Evolutionary conservation across 2,329 filamentous ascomycete species (phyloP).

Genomic region (Penicillium decumbens): DNA sequence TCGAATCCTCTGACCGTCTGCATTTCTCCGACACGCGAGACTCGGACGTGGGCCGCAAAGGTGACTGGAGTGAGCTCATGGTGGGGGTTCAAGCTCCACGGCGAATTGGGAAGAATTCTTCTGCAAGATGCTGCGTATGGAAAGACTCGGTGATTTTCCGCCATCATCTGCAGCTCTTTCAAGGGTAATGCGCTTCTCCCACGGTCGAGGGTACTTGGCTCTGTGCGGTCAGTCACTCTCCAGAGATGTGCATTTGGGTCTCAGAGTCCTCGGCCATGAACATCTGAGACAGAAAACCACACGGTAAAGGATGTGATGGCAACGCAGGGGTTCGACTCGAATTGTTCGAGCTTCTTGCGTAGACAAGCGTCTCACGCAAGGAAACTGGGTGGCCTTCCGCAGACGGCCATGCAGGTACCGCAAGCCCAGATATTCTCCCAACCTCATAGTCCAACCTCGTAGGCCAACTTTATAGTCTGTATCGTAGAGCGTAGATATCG

Average conservation of each 20-base stretch:
- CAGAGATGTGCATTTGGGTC: background rate
- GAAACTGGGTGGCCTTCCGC: background rate
- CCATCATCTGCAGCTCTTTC: background rate
- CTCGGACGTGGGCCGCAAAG: slow-evolving; percentile 2
- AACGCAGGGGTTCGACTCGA: background rate
- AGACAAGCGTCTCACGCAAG: slow-evolving; percentile 8
- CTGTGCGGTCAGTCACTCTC: background rate
- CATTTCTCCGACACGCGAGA: slow-evolving; percentile 3
- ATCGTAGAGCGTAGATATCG: background rate
- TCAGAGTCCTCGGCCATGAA: background rate
- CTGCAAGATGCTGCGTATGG: background rate
- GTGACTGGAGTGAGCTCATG: background rate
- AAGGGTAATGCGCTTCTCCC: background rate
- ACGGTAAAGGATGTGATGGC: background rate
- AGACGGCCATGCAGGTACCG: slow-evolving; percentile 14
- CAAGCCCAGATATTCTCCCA: background rate
- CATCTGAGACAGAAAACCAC: background rate
- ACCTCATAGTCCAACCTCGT: background rate
- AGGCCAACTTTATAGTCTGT: background rate
- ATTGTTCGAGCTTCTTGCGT: slow-evolving; percentile 1
- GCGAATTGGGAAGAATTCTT: background rate
- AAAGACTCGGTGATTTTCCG: background rate
- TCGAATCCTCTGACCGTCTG: background rate
- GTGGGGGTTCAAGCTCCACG: slow-evolving; percentile 4
- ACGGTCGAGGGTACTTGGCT: background rate